Evolutionary conservation across 805 yeast genomes (phyloP), one percentile per base, ranked within the genome.

Genomic region (Suhomyces emberorum): DNA sequence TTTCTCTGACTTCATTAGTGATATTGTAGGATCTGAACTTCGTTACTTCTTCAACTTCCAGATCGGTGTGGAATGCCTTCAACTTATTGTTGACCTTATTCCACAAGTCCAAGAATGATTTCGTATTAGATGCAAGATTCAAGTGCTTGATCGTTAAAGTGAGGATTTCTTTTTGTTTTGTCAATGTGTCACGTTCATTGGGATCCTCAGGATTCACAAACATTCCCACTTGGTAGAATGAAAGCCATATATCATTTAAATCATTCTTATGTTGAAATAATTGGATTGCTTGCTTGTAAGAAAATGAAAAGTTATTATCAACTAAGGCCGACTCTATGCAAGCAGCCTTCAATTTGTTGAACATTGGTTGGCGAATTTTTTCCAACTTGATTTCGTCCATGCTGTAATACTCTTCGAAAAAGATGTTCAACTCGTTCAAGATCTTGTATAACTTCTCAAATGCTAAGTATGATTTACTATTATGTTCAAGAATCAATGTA

Each of bases 161-260:
- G 8, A 83, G 56, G 1, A 85, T 57, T 11, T 68, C 68, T 48
- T 79, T 52, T 54, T 87, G 91, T 31, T 69, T 57, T 15, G 61
- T 48, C 16, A 81, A 47, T 0, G 55, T 43, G 0, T 52, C 52
- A 11, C 54, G 30, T 19, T 40, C 42, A 4, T 47, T 46, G 3
- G 45, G 38, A n/a, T 44, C 43, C 15, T 39, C 41, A 1, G 64
- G 57, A 4, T 60, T 52, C 9, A 59, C 53, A 38, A 47, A 65
- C 56, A 83, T 82, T 3, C 85, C 84, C 3, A 83, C 79, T 48
- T 86, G 95, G 48, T 80, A 82, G 42, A 83, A 77, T 1, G 85
- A 77, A 17, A 79, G 68, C 95, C 96, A 88, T 32, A 67, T 59
- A 12, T 61, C 61, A 25, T 55, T 52, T 27, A 65, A 35, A 14